phyloP scores from a whole-genome alignment of 1,139 yeast genomes.

The Kodamaea sp. region DNA sequence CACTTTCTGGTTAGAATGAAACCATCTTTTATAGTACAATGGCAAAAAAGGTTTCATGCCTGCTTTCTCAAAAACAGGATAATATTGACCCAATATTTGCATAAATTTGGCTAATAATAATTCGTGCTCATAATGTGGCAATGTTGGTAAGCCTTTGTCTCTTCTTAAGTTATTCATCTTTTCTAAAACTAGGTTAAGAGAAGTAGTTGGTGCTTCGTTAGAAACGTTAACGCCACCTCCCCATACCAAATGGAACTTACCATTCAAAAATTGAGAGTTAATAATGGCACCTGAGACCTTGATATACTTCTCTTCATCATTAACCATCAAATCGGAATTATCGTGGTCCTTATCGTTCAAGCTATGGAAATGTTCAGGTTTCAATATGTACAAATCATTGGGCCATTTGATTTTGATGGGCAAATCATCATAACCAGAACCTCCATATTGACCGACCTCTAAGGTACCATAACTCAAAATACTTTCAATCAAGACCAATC shows the following conservation, averaged over 20 bases:
- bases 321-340: constrained; percentile 36
- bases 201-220: constrained; percentile 89
- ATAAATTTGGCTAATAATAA: constrained; percentile 65
- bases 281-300: constrained; percentile 86
- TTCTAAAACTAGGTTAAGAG: constrained; percentile 67
- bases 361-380: constrained; percentile 50
- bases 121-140: constrained; percentile 60
- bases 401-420: constrained; percentile 96
- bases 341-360: constrained; percentile 28
- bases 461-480: constrained; percentile 56
- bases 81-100: constrained; percentile 59
- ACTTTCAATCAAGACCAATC: constrained; percentile 81
- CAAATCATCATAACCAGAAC: constrained; percentile 62
- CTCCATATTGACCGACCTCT: constrained; percentile 26
- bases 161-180: constrained; percentile 53
- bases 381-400: constrained; percentile 78
- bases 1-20: constrained; percentile 71
- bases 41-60: constrained; percentile 73
- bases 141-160: constrained; percentile 32
- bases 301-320: constrained; percentile 50
- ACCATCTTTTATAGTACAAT: constrained; percentile 79
- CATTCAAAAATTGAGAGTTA: constrained; percentile 64
- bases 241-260: constrained; percentile 60
- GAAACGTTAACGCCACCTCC: constrained; percentile 88
- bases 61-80: constrained; percentile 51